Evolutionary conservation across 2,329 filamentous ascomycete genomes (phyloP), one percentile per base, ranked within the genome.

Genomic region (Penicillium sp.): DNA sequence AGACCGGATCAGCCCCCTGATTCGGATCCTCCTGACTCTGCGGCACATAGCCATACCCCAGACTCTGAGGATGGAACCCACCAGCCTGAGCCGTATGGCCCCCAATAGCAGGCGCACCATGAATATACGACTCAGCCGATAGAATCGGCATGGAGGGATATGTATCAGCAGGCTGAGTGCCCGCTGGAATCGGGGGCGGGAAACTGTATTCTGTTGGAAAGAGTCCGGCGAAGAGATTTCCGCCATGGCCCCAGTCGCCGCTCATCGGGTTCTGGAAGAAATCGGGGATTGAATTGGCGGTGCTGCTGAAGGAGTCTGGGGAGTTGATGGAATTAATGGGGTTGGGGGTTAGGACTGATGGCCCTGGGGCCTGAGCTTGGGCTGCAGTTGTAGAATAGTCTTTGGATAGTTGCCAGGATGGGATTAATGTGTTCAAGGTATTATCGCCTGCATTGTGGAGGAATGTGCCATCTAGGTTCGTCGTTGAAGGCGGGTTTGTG

Each of bases 181-280:
- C 35, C 1, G 25, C 16, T 25, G 36, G 51, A 12, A 10, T 4
- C 0, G 28, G 17, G 7, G 35, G n/a, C 14, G 30, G 17, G 25
- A 44, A 49, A n/a, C 12, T n/a, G 33, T 53, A 31, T 36, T 61
- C 61, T 10, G 54, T 38, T 1, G 63, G 59, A 28, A 69, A 64
- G 16, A 71, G 57, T 14, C 62, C 64, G 7, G 58, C 50, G 38
- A 68, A 64, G 36, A 68, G 57, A 12, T 69, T 66, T 9, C 61
- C 59, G 19, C 66, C 61, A 35, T 69, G 61, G 53, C 87, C 89
- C 91, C 91, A 96, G 68, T 97, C 91, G 17, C 96, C 81, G 8
- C 89, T 91, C 83, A 96, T 91, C 0, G 92, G 91, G 80, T 96
- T 85, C 70, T 91, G 88, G 85, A 93, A 97, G 33, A 97, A 75